Conservation (phyloP, 176 grass and related monocot species). For the Triticum monococcum region DNA sequence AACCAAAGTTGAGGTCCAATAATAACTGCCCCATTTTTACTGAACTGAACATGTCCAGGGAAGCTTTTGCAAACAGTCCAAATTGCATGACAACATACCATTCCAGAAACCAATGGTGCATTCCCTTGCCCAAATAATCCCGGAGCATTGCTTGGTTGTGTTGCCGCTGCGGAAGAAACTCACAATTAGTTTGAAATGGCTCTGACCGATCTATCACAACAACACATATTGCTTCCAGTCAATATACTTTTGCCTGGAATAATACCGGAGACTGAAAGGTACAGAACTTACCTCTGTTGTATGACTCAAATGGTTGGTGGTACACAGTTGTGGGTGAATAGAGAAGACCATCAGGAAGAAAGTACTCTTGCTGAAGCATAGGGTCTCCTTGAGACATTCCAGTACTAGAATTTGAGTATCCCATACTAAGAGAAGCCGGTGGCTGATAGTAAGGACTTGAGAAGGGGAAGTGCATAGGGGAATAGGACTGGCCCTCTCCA, state of each 20-base stretch:
- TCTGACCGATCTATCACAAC: slow-evolving; percentile 29
- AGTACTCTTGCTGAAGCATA: slow-evolving; percentile 67
- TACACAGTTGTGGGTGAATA: slow-evolving; percentile 68
- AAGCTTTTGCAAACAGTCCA: slow-evolving; percentile 9
- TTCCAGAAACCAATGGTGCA: slow-evolving; percentile 50
- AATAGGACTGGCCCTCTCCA: slow-evolving; percentile 68
- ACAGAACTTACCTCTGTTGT: slow-evolving; percentile 50
- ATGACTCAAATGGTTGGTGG: slow-evolving; percentile 63
- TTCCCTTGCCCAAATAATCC: slow-evolving; percentile 67
- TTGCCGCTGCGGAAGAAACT: slow-evolving; percentile 45
- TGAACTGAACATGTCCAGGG: neutral
- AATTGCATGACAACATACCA: slow-evolving; percentile 42
- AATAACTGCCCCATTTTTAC: neutral
- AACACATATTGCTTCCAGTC: neutral
- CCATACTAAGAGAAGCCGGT: slow-evolving; percentile 62
- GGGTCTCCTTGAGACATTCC: slow-evolving; percentile 65
- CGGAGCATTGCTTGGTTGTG: slow-evolving; percentile 44
- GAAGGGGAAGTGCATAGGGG: slow-evolving; percentile 54
- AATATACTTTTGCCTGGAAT: slow-evolving; percentile 7
- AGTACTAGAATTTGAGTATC: slow-evolving; percentile 52
- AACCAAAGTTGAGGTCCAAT: neutral
- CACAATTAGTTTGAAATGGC: slow-evolving; percentile 25
- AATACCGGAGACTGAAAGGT: neutral
- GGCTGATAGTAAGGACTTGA: slow-evolving; percentile 67
- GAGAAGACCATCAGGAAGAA: slow-evolving; percentile 58